These are phyloP conservation scores for Nicotiana rustica DNA, from an alignment of 305 asterid species.

Conservation along the genomic window DNA sequence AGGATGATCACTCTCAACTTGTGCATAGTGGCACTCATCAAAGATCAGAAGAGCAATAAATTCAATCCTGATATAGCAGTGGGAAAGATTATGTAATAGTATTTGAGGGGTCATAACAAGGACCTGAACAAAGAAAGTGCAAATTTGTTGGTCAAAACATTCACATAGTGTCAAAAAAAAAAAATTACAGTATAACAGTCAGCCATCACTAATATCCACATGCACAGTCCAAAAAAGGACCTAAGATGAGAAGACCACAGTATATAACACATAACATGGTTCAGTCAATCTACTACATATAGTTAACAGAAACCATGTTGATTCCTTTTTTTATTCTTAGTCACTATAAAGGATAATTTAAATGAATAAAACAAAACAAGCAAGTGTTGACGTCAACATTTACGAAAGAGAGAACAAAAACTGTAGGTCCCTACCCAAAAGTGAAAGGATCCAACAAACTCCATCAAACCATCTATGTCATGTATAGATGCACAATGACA, in stretches of 20 bases:
- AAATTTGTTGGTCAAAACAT: constrained; percentile 35
- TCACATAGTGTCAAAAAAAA: neutral
- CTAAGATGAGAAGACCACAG: constrained; percentile 15
- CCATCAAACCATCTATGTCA: neutral
- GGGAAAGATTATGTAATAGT: constrained; percentile 78
- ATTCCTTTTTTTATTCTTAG: neutral
- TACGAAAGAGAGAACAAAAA: neutral
- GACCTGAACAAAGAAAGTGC: constrained; percentile 65
- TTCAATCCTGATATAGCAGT: constrained; percentile 86
- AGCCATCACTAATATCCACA: constrained; percentile 16
- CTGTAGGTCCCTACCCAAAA: neutral
- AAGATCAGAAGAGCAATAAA: constrained; percentile 86
- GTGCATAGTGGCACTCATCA: constrained; percentile 99
- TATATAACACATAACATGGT: constrained; percentile 15
- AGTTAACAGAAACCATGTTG: constrained; percentile 18
- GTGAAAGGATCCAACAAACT: neutral
- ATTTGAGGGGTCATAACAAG: constrained; percentile 96
- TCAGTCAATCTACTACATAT: constrained; percentile 21
- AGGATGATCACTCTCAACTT: constrained; percentile 90
- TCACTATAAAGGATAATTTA: neutral
- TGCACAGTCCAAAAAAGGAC: constrained; percentile 20
- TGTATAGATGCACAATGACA: neutral
- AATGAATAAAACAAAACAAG: neutral
- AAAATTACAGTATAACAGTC: neutral
- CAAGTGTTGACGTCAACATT: neutral